phyloP scores from a whole-genome alignment of 768 basidiomycete species.

The Leccinum barrowsii region DNA sequence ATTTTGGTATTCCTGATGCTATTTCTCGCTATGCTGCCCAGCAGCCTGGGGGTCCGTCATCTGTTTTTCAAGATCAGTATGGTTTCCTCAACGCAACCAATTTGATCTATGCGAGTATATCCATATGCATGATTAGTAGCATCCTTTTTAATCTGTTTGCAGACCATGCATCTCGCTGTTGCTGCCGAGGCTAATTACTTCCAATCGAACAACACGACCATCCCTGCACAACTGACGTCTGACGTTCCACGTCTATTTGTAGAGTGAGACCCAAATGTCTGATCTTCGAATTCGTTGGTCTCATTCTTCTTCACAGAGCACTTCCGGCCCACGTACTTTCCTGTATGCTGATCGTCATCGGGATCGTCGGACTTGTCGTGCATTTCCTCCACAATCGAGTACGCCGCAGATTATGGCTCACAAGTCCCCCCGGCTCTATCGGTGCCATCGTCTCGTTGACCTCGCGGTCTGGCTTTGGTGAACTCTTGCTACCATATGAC shows the following conservation, averaged over 20 bases:
- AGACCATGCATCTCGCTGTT: conserved; percentile 59
- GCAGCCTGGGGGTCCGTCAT: conserved; percentile 36
- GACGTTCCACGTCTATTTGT: conserved; percentile 50
- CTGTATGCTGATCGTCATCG: conserved; percentile 44
- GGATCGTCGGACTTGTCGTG: conserved; percentile 43
- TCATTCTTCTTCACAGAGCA: conserved; percentile 35
- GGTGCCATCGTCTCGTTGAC: conserved; percentile 55
- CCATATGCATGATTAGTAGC: not conserved
- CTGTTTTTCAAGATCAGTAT: conserved; percentile 45
- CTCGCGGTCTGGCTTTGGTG: conserved; percentile 58
- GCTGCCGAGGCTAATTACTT: conserved; percentile 62
- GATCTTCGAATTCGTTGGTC: not conserved
- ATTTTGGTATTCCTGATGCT: conserved; percentile 55
- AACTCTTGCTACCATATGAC: conserved; percentile 60
- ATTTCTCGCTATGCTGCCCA: conserved; percentile 53
- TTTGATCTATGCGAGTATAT: conserved; percentile 31
- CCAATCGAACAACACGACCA: conserved; percentile 34
- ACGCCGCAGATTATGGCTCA: conserved; percentile 48
- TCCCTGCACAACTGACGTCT: conserved; percentile 40
- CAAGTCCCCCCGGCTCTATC: conserved; percentile 57
- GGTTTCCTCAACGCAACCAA: conserved; percentile 53
- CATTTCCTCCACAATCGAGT: conserved; percentile 47
- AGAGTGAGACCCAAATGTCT: conserved; percentile 41
- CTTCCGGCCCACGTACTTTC: conserved; percentile 53
- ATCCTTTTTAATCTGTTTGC: conserved; percentile 2